These are phyloP conservation scores for Elsinoe ampelina DNA, from an alignment of 2,329 filamentous ascomycete genomes.

Conservation along the genomic window DNA sequence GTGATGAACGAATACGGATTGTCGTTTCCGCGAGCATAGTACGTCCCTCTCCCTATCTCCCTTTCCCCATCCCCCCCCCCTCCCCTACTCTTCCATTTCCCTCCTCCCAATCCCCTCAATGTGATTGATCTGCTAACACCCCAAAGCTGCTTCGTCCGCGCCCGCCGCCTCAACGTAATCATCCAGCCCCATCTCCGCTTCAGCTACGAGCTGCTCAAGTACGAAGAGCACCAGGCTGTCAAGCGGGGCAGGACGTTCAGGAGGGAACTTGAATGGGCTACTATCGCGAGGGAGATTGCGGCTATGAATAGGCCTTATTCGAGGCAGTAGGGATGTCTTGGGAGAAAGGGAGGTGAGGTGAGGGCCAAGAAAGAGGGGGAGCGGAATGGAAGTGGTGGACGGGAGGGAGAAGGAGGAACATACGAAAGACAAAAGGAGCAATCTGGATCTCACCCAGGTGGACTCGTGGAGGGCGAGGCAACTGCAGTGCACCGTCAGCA, in stretches of 20 bases:
- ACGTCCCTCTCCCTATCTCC: slow-evolving; percentile 26
- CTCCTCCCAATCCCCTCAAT: neutral
- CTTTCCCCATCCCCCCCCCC: neutral
- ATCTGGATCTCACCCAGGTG: too few relatives aligned
- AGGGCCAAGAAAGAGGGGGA: neutral
- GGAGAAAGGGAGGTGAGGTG: neutral
- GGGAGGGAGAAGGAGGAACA: neutral
- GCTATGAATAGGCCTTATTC: slow-evolving; percentile 94
- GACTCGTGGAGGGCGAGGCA: too few relatives aligned
- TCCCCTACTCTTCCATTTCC: neutral
- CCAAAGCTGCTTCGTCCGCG: slow-evolving; percentile 74
- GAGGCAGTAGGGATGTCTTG: slow-evolving; percentile 37
- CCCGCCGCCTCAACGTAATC: slow-evolving; percentile 87
- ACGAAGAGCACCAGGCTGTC: slow-evolving; percentile 71
- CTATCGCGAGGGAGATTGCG: slow-evolving; percentile 81
- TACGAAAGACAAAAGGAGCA: neutral
- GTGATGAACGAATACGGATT: slow-evolving; percentile 77
- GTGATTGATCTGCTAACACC: slow-evolving; percentile 16
- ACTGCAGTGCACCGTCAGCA: too few relatives aligned
- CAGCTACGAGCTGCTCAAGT: slow-evolving; percentile 82
- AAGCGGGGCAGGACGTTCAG: slow-evolving; percentile 46
- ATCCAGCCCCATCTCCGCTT: slow-evolving; percentile 95
- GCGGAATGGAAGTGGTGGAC: neutral
- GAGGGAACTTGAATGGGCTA: slow-evolving; percentile 84
- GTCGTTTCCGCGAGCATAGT: slow-evolving; percentile 85